Base-by-base conservation (phyloP, 768 basidiomycete species). In the Boletellus emodensis region DNA sequence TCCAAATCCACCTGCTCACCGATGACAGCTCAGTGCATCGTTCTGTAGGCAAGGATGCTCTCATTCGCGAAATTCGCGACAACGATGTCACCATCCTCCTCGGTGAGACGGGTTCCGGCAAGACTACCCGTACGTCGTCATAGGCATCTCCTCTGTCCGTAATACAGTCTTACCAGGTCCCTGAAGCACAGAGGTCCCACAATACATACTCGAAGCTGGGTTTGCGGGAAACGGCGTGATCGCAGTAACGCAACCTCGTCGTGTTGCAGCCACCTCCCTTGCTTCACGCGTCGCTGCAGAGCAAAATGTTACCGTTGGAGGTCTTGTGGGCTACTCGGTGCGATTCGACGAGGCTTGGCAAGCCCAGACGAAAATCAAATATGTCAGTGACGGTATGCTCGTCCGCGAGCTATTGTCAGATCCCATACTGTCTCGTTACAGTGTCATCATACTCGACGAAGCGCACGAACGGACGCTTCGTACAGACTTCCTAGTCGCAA, bases 71-170 rank as follows among this genome's bases (percentile, higher is more conserved):
- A 66, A 84, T 95, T 45, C 68, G 71, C 28, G 77, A 82, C 55
- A 85, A 90, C 73, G 87, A 93, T 64, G 85, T 92, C 7, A 89
- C 85, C 1, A 83, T 98, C 39, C 79, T 99, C 9, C 78, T 99
- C 2, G 96, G 94, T 35, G 96, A 99, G 71, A 98, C 96, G 0
- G 96, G 96, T 12, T 96, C 94, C 17, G 96, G 96, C 55, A 99
- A 99, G 73, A 95, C 95, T 0, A 99, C 96, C 43, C 95, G 95
- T 95, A 69, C 61, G 92, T 84, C 44, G 40, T n/a, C 30, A 35
- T 48, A 6, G 20, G 45, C 35, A 13, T 14, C 11, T 4, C 2
- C 44, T 22, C 32, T 47, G 42, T 46, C 32, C 13, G 34, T 43
- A 30, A 35, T 44, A 32, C 42, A 44, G 45, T 55, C 60, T 68